A percentile compares a stretch with the other conserved stretches of the same genome.
Evolutionary conservation across 2,329 filamentous ascomycete genomes (phyloP).

Genomic region (Diaporthe sp.): DNA sequence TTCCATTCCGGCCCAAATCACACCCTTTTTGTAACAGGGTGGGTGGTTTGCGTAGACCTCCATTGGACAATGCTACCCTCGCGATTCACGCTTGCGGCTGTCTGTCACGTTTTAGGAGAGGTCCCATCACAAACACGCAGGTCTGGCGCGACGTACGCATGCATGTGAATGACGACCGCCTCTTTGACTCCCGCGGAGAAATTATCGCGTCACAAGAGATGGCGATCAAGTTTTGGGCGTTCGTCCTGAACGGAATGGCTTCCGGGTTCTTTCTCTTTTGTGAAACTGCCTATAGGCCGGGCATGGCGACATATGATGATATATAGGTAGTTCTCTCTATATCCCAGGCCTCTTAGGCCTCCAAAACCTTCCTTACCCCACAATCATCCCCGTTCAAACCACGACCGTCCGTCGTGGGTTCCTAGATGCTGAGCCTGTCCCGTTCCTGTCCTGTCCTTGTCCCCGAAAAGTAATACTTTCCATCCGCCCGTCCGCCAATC

Average conservation of each 20-base stretch:
- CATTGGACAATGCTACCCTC: not conserved
- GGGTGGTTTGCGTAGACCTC: not conserved
- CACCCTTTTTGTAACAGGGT: not conserved
- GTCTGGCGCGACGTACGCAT: too few relatives aligned
- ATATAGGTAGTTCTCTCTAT: not conserved
- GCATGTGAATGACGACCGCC: not conserved
- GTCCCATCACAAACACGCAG: not conserved
- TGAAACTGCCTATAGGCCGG: slow-evolving; percentile 20
- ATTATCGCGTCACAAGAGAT: not conserved
- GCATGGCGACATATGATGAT: slow-evolving; percentile 22
- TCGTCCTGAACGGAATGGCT: slow-evolving; percentile 11
- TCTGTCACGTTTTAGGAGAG: not conserved
- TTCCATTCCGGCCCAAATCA: not conserved
- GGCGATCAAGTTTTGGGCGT: slow-evolving; percentile 12
- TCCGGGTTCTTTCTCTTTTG: not conserved
- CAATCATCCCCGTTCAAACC: not conserved
- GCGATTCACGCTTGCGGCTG: not conserved
- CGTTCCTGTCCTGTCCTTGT: not conserved
- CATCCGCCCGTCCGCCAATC: not conserved
- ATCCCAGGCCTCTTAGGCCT: not conserved
- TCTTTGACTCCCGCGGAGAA: not conserved
- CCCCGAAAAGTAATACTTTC: not conserved
- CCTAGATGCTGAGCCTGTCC: not conserved
- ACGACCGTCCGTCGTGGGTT: not conserved
- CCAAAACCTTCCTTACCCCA: slow-evolving; percentile 7